Evolutionary conservation across 352 stramenopile genomes (phyloP).

Genomic region (Aphanomyces stellatus): DNA sequence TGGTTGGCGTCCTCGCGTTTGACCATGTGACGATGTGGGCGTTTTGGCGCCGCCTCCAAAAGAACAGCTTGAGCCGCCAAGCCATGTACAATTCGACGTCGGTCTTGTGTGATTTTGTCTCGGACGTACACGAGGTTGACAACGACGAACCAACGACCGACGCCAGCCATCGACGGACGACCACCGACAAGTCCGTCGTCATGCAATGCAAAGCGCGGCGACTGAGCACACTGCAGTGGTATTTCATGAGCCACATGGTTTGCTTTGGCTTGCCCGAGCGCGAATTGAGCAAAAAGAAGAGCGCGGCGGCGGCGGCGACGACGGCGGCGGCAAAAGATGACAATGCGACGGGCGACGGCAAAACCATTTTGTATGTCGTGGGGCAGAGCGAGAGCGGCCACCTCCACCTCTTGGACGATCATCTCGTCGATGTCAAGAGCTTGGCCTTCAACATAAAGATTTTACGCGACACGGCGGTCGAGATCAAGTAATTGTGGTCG

Average conservation of each 20-base stretch:
- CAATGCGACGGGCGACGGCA: neutral
- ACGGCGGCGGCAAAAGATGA: neutral
- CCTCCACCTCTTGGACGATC: conserved; percentile 17
- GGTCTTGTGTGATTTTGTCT: neutral
- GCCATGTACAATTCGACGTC: neutral
- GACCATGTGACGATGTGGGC: neutral
- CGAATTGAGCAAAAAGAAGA: conserved; percentile 8
- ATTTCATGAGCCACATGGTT: conserved; percentile 9
- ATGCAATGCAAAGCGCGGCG: conserved; percentile 11
- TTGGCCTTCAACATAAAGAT: conserved; percentile 18
- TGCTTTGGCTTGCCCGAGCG: conserved; percentile 13
- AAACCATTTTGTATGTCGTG: neutral
- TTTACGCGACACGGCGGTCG: neutral
- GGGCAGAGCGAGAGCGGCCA: conserved; percentile 1
- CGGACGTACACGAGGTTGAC: too few relatives aligned
- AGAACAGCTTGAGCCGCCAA: conserved; percentile 7
- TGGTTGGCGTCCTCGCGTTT: neutral
- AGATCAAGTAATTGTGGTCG: conserved; percentile 4
- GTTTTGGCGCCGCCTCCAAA: neutral
- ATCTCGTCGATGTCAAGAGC: conserved; percentile 13
- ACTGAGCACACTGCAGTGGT: conserved; percentile 18
- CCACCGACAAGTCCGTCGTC: neutral
- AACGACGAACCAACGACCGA: too few relatives aligned
- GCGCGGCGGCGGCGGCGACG: neutral
- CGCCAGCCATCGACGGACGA: too few relatives aligned